A percentile compares a stretch with the other conserved stretches of the same genome.
These are phyloP conservation scores for Eimeria sp. DNA, from an alignment of 169 alveolate genomes.

Conservation along the genomic window DNA sequence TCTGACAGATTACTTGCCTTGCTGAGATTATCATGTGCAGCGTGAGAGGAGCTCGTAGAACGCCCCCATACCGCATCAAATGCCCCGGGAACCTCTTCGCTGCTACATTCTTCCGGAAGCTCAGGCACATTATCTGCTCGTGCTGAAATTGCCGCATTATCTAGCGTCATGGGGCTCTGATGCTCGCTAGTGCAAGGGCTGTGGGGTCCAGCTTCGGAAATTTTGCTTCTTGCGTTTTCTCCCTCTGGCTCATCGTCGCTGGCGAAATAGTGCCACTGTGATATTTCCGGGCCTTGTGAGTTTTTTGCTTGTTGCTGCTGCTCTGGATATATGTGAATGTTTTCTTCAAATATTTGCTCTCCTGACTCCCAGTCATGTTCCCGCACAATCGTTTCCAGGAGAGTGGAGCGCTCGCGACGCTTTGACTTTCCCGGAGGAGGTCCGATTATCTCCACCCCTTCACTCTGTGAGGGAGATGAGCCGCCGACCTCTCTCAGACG, in stretches of 20 bases:
- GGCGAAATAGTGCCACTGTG: constrained; percentile 19
- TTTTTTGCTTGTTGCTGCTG: not conserved
- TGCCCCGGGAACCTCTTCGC: constrained; percentile 50
- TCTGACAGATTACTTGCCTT: not conserved
- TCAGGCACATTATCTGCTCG: not conserved
- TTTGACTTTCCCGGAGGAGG: constrained; percentile 66
- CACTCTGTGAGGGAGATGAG: not conserved
- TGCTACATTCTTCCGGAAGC: not conserved
- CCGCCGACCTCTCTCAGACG: constrained; percentile 46
- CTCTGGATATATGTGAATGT: not conserved
- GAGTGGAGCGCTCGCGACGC: constrained; percentile 36
- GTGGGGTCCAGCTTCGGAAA: not conserved
- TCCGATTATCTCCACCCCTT: constrained; percentile 26
- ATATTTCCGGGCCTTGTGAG: not conserved
- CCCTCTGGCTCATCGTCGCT: not conserved
- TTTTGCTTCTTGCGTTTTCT: not conserved
- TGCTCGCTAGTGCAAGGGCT: not conserved
- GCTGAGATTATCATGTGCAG: not conserved
- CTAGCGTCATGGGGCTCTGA: not conserved
- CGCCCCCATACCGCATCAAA: constrained; percentile 74
- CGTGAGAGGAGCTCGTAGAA: not conserved
- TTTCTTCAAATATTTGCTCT: not conserved
- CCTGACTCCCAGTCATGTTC: constrained; percentile 62
- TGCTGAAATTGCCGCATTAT: not conserved
- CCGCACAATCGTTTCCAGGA: constrained; percentile 49